Evolutionary conservation across 805 yeast genomes (phyloP).

Genomic region (Candida easanensis): DNA sequence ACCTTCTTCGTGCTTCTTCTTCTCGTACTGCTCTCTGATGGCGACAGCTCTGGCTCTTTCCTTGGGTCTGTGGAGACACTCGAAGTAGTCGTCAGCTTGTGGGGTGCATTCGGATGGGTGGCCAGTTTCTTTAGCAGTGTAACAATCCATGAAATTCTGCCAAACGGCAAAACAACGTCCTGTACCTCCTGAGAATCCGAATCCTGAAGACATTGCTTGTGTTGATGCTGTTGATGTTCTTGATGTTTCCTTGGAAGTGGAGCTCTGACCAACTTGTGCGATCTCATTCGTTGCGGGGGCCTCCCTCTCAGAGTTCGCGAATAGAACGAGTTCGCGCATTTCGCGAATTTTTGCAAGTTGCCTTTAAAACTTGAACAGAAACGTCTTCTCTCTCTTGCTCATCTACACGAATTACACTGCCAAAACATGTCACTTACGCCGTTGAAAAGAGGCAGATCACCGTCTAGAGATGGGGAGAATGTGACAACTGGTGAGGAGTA

Average conservation of each 20-base stretch:
- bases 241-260: not conserved
- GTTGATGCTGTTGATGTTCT: not conserved
- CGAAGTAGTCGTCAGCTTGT: conserved; percentile 45
- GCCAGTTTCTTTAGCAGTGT: conserved; percentile 36
- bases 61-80: conserved; percentile 47
- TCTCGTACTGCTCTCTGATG: conserved; percentile 25
- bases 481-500: not conserved
- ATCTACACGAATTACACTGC: no score
- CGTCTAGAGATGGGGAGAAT: conserved; percentile 1
- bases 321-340: not conserved
- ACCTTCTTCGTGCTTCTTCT: conserved; percentile 9
- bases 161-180: conserved; percentile 44
- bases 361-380: conserved; percentile 23
- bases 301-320: conserved; percentile 1
- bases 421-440: conserved; percentile 7
- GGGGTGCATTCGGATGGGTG: conserved; percentile 37
- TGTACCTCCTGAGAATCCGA: conserved; percentile 40
- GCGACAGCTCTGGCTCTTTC: conserved; percentile 32
- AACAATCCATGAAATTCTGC: conserved; percentile 46
- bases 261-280: not conserved
- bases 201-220: conserved; percentile 35
- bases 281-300: not conserved
- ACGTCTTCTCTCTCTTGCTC: not conserved
- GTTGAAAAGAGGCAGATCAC: conserved; percentile 15
- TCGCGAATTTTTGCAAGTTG: not conserved